Evolutionary conservation across 768 basidiomycete genomes (phyloP).

Genomic region (Dioszegia aurantiaca): DNA sequence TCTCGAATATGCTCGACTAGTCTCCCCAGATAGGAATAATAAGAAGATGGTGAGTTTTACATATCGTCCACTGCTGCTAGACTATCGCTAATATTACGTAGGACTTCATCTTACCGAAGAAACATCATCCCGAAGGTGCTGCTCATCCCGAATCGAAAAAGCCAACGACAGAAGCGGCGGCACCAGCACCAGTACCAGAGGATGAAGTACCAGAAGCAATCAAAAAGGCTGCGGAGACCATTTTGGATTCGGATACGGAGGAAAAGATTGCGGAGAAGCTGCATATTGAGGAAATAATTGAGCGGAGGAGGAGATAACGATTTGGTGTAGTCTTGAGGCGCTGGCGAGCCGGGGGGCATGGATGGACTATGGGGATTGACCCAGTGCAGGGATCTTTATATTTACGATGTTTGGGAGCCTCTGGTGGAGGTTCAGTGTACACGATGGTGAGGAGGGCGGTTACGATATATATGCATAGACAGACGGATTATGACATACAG

Average conservation of each 20-base stretch:
- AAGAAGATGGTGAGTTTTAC: slow-evolving; percentile 50
- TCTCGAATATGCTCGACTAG: slow-evolving; percentile 50
- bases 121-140: not conserved
- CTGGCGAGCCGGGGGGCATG: too few species aligned
- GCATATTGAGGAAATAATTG: slow-evolving; percentile 4
- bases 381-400: too few species aligned
- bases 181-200: not conserved
- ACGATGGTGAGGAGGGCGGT: too few species aligned
- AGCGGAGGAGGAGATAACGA: too few species aligned
- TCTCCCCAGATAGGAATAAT: slow-evolving; percentile 50
- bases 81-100: not conserved
- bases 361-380: too few species aligned
- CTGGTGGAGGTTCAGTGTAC: too few species aligned
- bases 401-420: too few species aligned
- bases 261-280: slow-evolving; percentile 2
- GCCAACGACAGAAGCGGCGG: not conserved
- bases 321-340: too few species aligned
- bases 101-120: slow-evolving; percentile 16
- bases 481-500: too few species aligned
- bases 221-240: not conserved
- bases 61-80: not conserved
- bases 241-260: not conserved
- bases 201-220: not conserved
- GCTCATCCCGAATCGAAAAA: not conserved
- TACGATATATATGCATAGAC: too few species aligned